Conservation (phyloP, 1,139 yeast genomes). For the Nakaseomyces sp. region DNA sequence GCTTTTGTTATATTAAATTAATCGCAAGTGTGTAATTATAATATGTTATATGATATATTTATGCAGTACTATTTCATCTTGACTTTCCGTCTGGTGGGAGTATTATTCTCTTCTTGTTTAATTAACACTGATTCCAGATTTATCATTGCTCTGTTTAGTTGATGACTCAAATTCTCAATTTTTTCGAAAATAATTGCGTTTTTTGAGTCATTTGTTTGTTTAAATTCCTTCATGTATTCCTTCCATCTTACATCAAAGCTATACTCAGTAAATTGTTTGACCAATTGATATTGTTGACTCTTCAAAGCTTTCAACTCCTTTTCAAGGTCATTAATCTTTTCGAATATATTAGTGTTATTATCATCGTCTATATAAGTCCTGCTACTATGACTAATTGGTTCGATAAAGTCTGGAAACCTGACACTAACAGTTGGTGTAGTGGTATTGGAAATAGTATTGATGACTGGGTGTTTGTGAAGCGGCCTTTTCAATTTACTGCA, state of each 20-base stretch:
- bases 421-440: background rate
- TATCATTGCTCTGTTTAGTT: background rate
- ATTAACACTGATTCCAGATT: background rate
- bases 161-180: background rate
- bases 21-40: too few species aligned
- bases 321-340: background rate
- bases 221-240: background rate
- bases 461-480: background rate
- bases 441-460: background rate
- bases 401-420: background rate
- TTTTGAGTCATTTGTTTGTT: background rate
- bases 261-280: background rate
- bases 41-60: background rate
- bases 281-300: background rate
- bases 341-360: background rate
- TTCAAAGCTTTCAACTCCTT: background rate
- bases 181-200: background rate
- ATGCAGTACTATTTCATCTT: too few species aligned
- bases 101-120: background rate
- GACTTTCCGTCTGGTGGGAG: background rate
- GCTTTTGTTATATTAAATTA: too few species aligned
- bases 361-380: background rate
- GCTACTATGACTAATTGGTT: background rate
- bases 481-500: background rate
- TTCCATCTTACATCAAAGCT: background rate